These are phyloP conservation scores for Daedaleopsis nitida DNA, from an alignment of 768 basidiomycete species.

Conservation along the genomic window DNA sequence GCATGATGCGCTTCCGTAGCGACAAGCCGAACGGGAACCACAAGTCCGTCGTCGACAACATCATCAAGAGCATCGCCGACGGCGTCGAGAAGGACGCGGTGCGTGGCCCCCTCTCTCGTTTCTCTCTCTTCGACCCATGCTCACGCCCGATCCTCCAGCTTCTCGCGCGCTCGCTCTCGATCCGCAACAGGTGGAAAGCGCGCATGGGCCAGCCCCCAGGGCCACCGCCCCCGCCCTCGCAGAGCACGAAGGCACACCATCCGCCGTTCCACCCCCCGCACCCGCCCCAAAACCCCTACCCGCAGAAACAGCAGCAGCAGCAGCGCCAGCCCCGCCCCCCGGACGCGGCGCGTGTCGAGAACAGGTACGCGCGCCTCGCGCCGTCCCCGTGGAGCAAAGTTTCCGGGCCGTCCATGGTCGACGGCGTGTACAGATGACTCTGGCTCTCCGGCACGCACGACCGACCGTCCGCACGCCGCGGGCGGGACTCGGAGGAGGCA, in stretches of 20 bases:
- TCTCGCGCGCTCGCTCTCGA: conserved; percentile 59
- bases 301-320: conserved; percentile 23
- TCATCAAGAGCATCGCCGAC: conserved; percentile 89
- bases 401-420: conserved; percentile 58
- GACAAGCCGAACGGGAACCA: conserved; percentile 96
- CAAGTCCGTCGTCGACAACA: conserved; percentile 78
- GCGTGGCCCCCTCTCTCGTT: not conserved
- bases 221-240: conserved; percentile 20
- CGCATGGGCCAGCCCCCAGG: conserved; percentile 43
- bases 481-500: no score
- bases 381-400: conserved; percentile 74
- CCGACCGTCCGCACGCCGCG: not conserved
- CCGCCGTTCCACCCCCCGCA: conserved; percentile 25
- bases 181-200: conserved; percentile 77
- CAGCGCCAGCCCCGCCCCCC: conserved; percentile 21
- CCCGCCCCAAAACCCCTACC: conserved; percentile 13
- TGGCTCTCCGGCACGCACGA: not conserved
- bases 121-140: no score
- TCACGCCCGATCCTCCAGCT: conserved; percentile 46
- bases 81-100: conserved; percentile 91
- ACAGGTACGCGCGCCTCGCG: conserved; percentile 68
- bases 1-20: conserved; percentile 90
- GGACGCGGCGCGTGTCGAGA: conserved; percentile 36
- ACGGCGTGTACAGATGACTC: conserved; percentile 67
- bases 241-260: not conserved